Percentiles rank a stretch among this genome's conserved stretches.
Evolutionary conservation across 495 filamentous ascomycete species (phyloP).

Genomic region (Penicillium canariense): DNA sequence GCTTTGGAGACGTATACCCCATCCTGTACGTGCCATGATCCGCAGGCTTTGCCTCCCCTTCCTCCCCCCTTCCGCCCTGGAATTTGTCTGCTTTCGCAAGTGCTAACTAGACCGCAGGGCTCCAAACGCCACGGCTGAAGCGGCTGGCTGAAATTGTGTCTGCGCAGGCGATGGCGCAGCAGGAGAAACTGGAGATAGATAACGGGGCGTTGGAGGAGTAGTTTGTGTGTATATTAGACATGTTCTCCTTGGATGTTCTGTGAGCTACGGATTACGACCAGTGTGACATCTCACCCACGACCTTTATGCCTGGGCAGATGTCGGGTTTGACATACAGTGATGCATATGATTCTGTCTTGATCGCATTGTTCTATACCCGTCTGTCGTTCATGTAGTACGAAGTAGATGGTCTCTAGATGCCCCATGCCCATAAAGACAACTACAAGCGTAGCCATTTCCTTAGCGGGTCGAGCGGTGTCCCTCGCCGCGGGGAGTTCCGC

Average conservation of each 20-base stretch:
- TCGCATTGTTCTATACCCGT: too few species aligned
- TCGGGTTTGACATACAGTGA: conserved; percentile 27
- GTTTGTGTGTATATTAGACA: conserved; percentile 33
- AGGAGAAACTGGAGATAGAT: conserved; percentile 73
- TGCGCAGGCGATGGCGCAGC: conserved; percentile 89
- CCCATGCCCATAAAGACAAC: too few species aligned
- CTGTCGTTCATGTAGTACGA: too few species aligned
- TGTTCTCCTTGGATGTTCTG: conserved; percentile 24
- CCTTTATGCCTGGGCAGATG: conserved; percentile 15
- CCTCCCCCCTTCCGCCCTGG: too few species aligned
- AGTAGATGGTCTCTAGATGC: neutral
- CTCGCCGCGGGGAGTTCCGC: conserved; percentile 1
- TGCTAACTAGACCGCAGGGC: conserved; percentile 51
- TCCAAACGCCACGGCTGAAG: conserved; percentile 93
- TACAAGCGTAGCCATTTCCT: neutral
- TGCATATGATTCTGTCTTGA: conserved; percentile 22
- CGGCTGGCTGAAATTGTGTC: conserved; percentile 96
- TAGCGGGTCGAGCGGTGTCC: conserved; percentile 4
- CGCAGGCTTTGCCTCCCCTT: neutral
- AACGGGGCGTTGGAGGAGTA: conserved; percentile 35
- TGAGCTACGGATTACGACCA: conserved; percentile 34
- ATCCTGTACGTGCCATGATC: conserved; percentile 62
- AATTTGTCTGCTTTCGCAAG: neutral
- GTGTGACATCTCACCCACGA: conserved; percentile 22
- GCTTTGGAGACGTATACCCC: conserved; percentile 98